Base-by-base conservation (phyloP, 2,329 filamentous ascomycete genomes). In the Teratosphaeria nubilosa region DNA sequence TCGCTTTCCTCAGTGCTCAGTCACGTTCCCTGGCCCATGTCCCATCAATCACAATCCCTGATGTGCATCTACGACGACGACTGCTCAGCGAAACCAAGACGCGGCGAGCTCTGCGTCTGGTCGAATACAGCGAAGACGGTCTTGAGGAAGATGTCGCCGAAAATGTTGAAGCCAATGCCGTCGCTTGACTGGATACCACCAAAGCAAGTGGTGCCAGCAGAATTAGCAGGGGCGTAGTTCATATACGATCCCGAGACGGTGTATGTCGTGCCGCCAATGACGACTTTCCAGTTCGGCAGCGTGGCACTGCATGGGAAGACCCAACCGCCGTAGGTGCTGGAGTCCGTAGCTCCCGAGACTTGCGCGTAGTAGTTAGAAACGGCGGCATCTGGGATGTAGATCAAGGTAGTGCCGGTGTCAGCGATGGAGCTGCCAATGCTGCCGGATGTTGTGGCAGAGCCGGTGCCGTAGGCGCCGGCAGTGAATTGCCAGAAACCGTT, bases 71-170 rank as follows among this genome's bases (percentile, higher is more conserved):
- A 48, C 41, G 41, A 53, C n/a, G 25, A 55, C 30, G 53, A 58
- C 64, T 76, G 75, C 63, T 71, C 68, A 9, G 76, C 77, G 58
- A 78, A 77, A 5, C 77, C 76, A 31, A 79, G 65, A 41, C 75
- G 65, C 16, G 76, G 75, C 2, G 68, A 67, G 48, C 64, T 65
- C 59, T 66, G 63, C 30, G 72, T 72, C 64, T 73, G 72, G 68
- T 90, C 86, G 70, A 90, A 90, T 53, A 90, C 83, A 31, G 86
- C 84, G 69, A 87, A 91, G 62, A 88, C 78, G 57, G 82, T 82
- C 82, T 94, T 94, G 64, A 94, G 79, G 76, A 91, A 72, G 58
- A 72, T 65, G 60, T 91, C 88, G 10, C 90, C 90, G 58, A 91
- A 82, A 68, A 95, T 90, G 58, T 80, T 83, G 62, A 86, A 78